phyloP scores from a whole-genome alignment of 257 asterid genomes.

The Nicotiana otophora region DNA sequence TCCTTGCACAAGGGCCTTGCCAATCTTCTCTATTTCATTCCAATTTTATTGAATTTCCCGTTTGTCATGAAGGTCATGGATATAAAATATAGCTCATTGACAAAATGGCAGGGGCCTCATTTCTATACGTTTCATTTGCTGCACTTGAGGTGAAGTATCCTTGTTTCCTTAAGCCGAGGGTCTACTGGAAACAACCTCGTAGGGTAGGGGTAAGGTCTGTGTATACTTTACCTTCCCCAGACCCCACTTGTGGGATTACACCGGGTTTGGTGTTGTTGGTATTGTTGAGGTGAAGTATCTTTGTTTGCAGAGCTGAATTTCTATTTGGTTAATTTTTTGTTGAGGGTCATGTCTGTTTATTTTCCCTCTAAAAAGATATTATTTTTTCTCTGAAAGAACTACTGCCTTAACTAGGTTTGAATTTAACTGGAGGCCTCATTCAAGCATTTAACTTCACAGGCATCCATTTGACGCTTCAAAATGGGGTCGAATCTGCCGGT shows the following conservation, averaged over 20 bases:
- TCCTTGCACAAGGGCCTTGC: neutral
- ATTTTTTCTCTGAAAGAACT: neutral
- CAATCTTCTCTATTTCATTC: neutral
- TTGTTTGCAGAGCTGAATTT: neutral
- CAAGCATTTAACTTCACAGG: conserved; percentile 33
- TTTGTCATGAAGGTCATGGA: neutral
- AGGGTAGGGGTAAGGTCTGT: no score
- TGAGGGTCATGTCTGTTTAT: neutral
- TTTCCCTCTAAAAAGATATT: neutral
- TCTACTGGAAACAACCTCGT: no score
- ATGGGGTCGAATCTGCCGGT: conserved; percentile 91
- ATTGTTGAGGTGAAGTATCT: neutral
- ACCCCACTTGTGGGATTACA: no score
- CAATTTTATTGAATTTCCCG: neutral
- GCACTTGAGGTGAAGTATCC: conserved; percentile 4
- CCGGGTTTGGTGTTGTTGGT: no score
- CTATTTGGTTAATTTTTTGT: neutral
- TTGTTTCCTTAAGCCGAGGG: neutral
- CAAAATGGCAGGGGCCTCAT: neutral
- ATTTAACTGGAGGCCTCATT: conserved; percentile 2
- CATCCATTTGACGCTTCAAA: conserved; percentile 98
- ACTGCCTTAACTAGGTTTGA: neutral
- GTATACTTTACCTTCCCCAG: no score
- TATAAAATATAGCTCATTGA: neutral
- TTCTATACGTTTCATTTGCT: neutral